Evolutionary conservation across 768 basidiomycete genomes (phyloP).

Genomic region (Gelatoporia subvermispora): DNA sequence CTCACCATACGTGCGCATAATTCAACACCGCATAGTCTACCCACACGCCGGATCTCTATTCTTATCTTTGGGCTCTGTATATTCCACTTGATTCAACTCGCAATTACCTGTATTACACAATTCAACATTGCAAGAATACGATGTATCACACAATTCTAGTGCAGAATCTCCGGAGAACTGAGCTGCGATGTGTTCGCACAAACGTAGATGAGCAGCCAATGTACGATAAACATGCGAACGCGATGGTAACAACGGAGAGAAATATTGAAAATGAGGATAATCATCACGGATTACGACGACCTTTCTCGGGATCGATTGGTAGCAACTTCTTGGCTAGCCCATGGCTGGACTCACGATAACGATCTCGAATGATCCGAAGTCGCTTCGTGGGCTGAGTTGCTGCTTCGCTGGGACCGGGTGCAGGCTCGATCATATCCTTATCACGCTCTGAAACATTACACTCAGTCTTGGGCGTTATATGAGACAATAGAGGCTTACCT

Average conservation of each 20-base stretch:
- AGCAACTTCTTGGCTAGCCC: slow-evolving; percentile 54
- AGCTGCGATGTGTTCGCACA: not conserved
- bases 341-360: slow-evolving; percentile 35
- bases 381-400: slow-evolving; percentile 50
- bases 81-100: slow-evolving; percentile 5
- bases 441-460: slow-evolving; percentile 49
- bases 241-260: slow-evolving; percentile 1
- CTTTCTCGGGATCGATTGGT: slow-evolving; percentile 63
- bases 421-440: slow-evolving; percentile 39
- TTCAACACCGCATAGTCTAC: slow-evolving; percentile 17
- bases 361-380: slow-evolving; percentile 51
- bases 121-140: slow-evolving; percentile 19
- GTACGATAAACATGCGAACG: slow-evolving; percentile 1
- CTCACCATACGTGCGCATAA: slow-evolving; percentile 33
- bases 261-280: slow-evolving; percentile 10
- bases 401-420: slow-evolving; percentile 33
- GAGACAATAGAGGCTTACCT: slow-evolving; percentile 42
- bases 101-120: slow-evolving; percentile 10
- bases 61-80: too few relatives aligned
- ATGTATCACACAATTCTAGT: not conserved
- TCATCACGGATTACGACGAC: slow-evolving; percentile 54
- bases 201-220: not conserved
- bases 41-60: not conserved
- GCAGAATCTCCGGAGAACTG: not conserved
- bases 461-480: not conserved